Conservation (phyloP, 1,139 yeast genomes). For the Nakaseomyces sp. region DNA sequence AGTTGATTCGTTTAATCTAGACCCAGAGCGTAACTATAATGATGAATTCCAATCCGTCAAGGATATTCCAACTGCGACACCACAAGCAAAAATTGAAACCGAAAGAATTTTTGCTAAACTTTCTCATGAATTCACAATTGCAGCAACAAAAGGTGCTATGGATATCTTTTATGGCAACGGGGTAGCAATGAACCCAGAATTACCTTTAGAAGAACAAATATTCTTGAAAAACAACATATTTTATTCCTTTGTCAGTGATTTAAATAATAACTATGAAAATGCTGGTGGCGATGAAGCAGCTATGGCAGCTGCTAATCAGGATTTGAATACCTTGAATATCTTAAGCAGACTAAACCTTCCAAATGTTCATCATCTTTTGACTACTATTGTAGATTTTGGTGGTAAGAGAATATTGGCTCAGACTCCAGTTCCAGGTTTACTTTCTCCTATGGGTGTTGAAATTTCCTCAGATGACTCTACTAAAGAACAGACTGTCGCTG, state of each 20-base stretch:
- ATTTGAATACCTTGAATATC: conserved; percentile 60
- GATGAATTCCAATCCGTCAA: conserved; percentile 79
- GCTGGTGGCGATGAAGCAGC: conserved; percentile 85
- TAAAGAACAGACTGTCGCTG: conserved; percentile 29
- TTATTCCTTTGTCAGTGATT: conserved; percentile 73
- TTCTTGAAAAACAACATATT: conserved; percentile 77
- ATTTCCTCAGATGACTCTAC: conserved; percentile 29
- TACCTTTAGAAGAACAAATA: conserved; percentile 48
- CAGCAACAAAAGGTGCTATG: conserved; percentile 75
- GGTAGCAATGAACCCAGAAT: conserved; percentile 75
- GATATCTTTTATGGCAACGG: conserved; percentile 67
- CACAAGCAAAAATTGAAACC: conserved; percentile 63
- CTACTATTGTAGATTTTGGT: conserved; percentile 78
- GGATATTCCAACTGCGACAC: conserved; percentile 51
- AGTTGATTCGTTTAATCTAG: conserved; percentile 13
- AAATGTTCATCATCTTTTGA: conserved; percentile 63
- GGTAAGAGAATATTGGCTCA: conserved; percentile 87
- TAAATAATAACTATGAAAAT: conserved; percentile 53
- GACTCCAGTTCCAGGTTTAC: conserved; percentile 96
- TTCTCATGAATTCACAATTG: conserved; percentile 67
- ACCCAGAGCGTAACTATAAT: conserved; percentile 65
- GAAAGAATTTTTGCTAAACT: conserved; percentile 68
- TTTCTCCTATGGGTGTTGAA: conserved; percentile 37
- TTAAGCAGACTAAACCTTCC: conserved; percentile 58
- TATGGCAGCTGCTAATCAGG: conserved; percentile 71